Evolutionary conservation across 2,329 filamentous ascomycete species (phyloP), one percentile per base, ranked within the genome.

Genomic region (Fusarium cyanostomum): DNA sequence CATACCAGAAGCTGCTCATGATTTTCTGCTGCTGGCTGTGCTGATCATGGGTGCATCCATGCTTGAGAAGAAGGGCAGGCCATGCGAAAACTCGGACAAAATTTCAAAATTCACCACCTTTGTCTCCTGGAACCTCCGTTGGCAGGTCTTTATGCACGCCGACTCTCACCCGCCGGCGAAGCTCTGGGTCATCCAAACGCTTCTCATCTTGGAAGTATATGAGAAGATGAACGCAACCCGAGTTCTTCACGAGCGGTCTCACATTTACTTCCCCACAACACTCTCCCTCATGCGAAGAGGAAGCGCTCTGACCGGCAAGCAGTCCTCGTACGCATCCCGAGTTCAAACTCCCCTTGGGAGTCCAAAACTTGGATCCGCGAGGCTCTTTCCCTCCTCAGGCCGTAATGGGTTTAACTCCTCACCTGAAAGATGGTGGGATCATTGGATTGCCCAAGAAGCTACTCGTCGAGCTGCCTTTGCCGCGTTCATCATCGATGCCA

Each of bases 401-500:
- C 56, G 58, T 5, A 59, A 54, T 13, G 57, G 51, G 4, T 70
- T 69, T 24, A 61, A 71, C 26, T 59, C 64, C 9, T 60, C 66
- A 0, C 71, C 69, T 6, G 71, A 72, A 12, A 70, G 64, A 16
- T 72, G 70, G 70, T 72, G 70, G 70, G 69, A 72, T 45, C 69
- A 72, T 31, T 72, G 70, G 70, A 71, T 72, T 35, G 70, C 68
- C 3, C 70, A 71, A 43, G 70, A 72, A 59, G 70, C 70, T 4
- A 72, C 70, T 2, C 69, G 70, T 2, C 57, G 70, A 9, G 70
- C 70, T 15, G 70, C 70, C 3, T 58, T 72, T 44, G 65, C 54
- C 11, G 70, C 70, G 5, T 72, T 72, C 27, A 71, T 72, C 28
- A 63, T 72, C 12, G 70, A 72, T 37, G 69, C 70, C 7, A 71